phyloP scores from a whole-genome alignment of 1,284 basidiomycete species.

The Athelia psychrophila region DNA sequence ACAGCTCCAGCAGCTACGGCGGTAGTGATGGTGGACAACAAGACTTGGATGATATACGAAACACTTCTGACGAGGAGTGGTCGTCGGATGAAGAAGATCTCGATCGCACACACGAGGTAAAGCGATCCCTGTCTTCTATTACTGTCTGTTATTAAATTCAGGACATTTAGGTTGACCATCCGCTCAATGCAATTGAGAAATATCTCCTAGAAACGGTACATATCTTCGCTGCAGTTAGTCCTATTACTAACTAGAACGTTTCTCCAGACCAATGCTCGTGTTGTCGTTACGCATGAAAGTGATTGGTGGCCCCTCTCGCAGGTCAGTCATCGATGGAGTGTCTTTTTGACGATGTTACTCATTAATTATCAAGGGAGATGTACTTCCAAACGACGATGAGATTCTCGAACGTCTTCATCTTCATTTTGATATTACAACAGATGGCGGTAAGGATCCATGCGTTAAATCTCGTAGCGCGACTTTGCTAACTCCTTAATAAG shows the following conservation, averaged over 20 bases:
- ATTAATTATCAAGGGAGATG: too few species aligned
- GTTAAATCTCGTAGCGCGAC: too few species aligned
- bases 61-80: neutral
- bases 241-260: neutral
- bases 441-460: too few species aligned
- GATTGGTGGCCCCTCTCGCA: neutral
- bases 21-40: neutral
- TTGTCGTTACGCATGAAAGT: neutral
- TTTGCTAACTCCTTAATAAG: too few species aligned
- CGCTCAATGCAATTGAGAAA: neutral
- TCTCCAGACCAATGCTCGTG: neutral
- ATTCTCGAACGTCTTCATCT: too few species aligned
- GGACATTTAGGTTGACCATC: neutral
- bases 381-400: too few species aligned
- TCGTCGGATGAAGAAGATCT: neutral
- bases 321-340: neutral
- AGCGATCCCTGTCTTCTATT: neutral
- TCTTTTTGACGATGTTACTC: too few species aligned
- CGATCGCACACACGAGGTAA: neutral
- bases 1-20: neutral
- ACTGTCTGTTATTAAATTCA: neutral
- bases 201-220: neutral
- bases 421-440: too few species aligned
- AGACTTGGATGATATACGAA: neutral
- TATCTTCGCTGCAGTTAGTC: too few species aligned